phyloP scores from a whole-genome alignment of 495 filamentous ascomycete genomes.

The Xylaria longipes region DNA sequence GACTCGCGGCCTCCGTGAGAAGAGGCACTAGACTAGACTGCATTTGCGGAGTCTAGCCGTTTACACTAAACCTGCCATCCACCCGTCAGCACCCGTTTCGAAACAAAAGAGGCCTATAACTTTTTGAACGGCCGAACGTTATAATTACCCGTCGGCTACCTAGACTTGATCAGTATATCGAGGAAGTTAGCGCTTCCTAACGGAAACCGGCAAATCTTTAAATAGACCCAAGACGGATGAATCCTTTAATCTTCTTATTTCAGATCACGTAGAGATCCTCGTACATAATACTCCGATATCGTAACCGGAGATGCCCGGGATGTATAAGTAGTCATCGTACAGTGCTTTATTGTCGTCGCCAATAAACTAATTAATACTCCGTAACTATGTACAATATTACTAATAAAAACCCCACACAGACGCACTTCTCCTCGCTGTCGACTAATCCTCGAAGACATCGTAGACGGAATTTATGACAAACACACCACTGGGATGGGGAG shows the following conservation, averaged over 20 bases:
- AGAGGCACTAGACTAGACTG: constrained; percentile 10
- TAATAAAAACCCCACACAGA: background rate
- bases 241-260: constrained; percentile 5
- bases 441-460: background rate
- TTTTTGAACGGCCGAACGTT: background rate
- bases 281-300: constrained; percentile 15
- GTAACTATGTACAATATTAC: constrained; percentile 6
- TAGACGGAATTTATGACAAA: background rate
- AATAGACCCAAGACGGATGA: background rate
- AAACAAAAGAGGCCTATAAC: background rate
- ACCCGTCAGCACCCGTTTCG: background rate
- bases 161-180: constrained; percentile 5
- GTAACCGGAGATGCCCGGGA: constrained; percentile 7
- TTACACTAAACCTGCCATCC: background rate
- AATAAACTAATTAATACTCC: background rate
- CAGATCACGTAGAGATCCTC: background rate
- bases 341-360: background rate
- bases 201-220: background rate
- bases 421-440: background rate
- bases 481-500: background rate
- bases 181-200: background rate
- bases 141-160: background rate
- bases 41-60: constrained; percentile 3
- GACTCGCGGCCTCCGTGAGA: background rate
- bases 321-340: constrained; percentile 1